A percentile compares a stretch with the other conserved stretches of the same genome.
Conservation (phyloP, 2,329 filamentous ascomycete species). For the Hypoxylon sp. region DNA sequence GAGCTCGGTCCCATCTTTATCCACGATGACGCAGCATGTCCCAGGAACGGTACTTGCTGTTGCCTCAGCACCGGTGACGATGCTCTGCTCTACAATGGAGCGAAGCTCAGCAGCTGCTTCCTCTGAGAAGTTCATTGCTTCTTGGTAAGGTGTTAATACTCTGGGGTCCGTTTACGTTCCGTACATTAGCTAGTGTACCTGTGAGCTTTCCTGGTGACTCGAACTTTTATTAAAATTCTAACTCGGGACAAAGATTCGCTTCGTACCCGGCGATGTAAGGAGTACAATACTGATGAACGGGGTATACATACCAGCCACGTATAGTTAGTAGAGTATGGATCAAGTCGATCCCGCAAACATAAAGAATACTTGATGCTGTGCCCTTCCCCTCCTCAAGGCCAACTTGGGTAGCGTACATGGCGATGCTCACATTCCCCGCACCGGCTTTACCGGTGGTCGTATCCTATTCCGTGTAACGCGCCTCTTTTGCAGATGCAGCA, state of each 20-base stretch:
- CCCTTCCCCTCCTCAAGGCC: neutral
- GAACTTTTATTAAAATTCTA: neutral
- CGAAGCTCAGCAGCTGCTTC: slow-evolving; percentile 44
- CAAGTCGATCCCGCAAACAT: neutral
- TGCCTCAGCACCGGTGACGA: slow-evolving; percentile 26
- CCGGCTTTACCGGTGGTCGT: neutral
- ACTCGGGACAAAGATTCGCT: neutral
- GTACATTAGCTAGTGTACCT: neutral
- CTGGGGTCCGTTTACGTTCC: neutral
- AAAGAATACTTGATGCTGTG: too few relatives aligned
- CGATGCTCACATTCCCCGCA: slow-evolving; percentile 8
- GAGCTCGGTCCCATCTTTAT: slow-evolving; percentile 59
- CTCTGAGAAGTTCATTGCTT: slow-evolving; percentile 42
- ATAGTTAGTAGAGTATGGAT: neutral
- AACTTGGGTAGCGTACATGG: neutral
- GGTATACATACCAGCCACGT: neutral
- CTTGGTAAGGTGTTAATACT: neutral
- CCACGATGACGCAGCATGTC: slow-evolving; percentile 51
- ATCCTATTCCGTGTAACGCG: neutral
- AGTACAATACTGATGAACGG: neutral
- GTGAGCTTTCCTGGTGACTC: neutral
- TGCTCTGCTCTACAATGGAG: slow-evolving; percentile 42
- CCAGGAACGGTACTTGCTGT: slow-evolving; percentile 40
- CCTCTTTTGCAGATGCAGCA: slow-evolving; percentile 1
- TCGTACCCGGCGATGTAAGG: neutral